A percentile compares a stretch with the other conserved stretches of the same genome.
Conservation (phyloP, 306 rosid species). For the Canavalia gladiata region DNA sequence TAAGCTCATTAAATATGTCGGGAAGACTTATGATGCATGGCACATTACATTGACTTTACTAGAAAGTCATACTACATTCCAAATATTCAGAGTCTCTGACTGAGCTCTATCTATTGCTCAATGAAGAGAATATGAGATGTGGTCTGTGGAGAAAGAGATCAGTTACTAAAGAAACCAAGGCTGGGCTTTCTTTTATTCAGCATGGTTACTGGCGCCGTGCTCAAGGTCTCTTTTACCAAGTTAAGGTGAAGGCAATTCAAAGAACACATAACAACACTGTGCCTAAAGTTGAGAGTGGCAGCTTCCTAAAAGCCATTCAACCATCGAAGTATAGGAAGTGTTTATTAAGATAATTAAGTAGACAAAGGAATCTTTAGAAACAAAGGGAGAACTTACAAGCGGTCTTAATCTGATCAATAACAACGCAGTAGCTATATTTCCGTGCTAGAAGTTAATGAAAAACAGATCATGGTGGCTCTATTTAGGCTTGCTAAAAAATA, state of each 20-base stretch:
- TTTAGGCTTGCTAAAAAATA: too few species aligned
- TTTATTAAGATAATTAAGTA: constrained; percentile 97
- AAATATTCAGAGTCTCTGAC: constrained; percentile 95
- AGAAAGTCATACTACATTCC: constrained; percentile 95
- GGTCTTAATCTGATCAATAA: constrained; percentile 90
- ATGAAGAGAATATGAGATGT: constrained; percentile 99
- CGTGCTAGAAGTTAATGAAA: too few species aligned
- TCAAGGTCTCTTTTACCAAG: constrained; percentile 97
- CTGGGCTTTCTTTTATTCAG: constrained; percentile 98
- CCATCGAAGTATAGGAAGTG: constrained; percentile 99
- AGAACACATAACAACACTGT: constrained; percentile 93
- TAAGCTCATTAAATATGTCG: constrained; percentile 96
- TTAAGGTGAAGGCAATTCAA: constrained; percentile 98
- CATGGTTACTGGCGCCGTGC: constrained; percentile 99
- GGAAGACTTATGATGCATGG: constrained; percentile 98
- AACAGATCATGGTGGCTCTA: too few species aligned
- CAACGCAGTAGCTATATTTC: constrained; percentile 17
- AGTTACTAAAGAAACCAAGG: constrained; percentile 89
- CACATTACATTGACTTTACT: constrained; percentile 92
- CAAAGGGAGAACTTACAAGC: constrained; percentile 83
- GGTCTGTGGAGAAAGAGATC: constrained; percentile 97
- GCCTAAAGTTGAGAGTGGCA: constrained; percentile 90
- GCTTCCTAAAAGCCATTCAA: constrained; percentile 61
- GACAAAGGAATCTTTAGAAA: constrained; percentile 91
- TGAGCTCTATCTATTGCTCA: constrained; percentile 96